Evolutionary conservation across 2,329 filamentous ascomycete species (phyloP).

Genomic region (Diaporthe sp.): DNA sequence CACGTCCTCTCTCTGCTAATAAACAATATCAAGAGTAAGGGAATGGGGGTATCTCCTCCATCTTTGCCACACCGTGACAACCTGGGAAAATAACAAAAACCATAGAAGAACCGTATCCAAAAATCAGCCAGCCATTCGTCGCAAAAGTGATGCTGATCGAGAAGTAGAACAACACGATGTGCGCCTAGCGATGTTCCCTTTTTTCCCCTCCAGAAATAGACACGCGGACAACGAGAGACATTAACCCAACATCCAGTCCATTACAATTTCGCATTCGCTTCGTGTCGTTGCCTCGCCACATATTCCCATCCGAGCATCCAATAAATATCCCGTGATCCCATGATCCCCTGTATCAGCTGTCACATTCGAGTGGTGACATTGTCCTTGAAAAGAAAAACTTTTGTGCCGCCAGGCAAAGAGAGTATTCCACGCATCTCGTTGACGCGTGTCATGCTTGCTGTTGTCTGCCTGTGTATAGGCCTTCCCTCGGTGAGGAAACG

Average conservation of each 20-base stretch:
- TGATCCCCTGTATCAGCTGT: constrained; percentile 15
- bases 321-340: constrained; percentile 21
- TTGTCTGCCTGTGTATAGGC: constrained; percentile 12
- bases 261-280: constrained; percentile 29
- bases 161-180: constrained; percentile 29
- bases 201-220: not conserved
- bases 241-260: constrained; percentile 31
- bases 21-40: constrained; percentile 28
- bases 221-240: constrained; percentile 10
- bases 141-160: not conserved
- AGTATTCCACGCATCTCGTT: constrained; percentile 2
- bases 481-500: not conserved
- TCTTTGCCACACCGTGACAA: constrained; percentile 27
- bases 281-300: not conserved
- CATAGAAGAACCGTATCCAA: not conserved
- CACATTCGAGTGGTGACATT: constrained; percentile 6
- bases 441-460: constrained; percentile 1
- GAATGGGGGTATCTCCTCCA: constrained; percentile 33
- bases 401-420: constrained; percentile 22
- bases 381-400: constrained; percentile 13
- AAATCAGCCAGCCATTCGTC: not conserved
- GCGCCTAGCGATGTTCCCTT: constrained; percentile 30
- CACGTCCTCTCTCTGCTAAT: not conserved
- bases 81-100: constrained; percentile 1
- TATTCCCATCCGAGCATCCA: not conserved